Evolutionary conservation across 768 basidiomycete species (phyloP), one percentile per base, ranked within the genome.

Genomic region (Coprinopsis cinerea): DNA sequence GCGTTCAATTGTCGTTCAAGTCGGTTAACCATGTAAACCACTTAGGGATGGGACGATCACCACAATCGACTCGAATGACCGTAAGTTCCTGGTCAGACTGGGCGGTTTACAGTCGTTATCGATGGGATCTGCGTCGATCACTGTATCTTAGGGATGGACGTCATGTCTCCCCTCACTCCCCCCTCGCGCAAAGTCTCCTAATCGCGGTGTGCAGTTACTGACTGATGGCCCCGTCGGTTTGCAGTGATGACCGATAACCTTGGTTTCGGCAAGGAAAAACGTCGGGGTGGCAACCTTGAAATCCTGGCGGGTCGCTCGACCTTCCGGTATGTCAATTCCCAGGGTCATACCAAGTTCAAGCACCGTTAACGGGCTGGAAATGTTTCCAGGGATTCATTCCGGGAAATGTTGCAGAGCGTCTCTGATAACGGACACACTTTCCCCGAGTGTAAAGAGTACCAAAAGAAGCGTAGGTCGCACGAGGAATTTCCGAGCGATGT

Each of bases 21-120:
- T n/a, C n/a, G n/a, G n/a, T n/a, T 25, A 32, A 23, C 27, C n/a
- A 40, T 53, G 17, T n/a, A n/a, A n/a, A n/a, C n/a, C n/a, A n/a
- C 28, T 7, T 63, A 90, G 88, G 89, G 88, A 92, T 70, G 88
- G 88, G 59, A 97, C 93, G 13, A 95, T 97, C 68, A 95, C 93
- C 2, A 92, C 79, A 34, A 81, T 78, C 60, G 93, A 97, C 63
- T 92, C 89, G 5, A 97, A 97, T 65, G 93, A 96, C 59, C 92
- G 88, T 92, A 62, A 54, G 82, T 57, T 37, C 18, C 2, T n/a
- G n/a, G n/a, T n/a, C n/a, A n/a, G n/a, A n/a, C n/a, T n/a, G n/a
- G n/a, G n/a, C n/a, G n/a, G n/a, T n/a, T n/a, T n/a, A n/a, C n/a
- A n/a, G n/a, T n/a, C n/a, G n/a, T n/a, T n/a, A n/a, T n/a, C 15